phyloP scores from a whole-genome alignment of 1,284 basidiomycete species.

The Peniophora sp. region DNA sequence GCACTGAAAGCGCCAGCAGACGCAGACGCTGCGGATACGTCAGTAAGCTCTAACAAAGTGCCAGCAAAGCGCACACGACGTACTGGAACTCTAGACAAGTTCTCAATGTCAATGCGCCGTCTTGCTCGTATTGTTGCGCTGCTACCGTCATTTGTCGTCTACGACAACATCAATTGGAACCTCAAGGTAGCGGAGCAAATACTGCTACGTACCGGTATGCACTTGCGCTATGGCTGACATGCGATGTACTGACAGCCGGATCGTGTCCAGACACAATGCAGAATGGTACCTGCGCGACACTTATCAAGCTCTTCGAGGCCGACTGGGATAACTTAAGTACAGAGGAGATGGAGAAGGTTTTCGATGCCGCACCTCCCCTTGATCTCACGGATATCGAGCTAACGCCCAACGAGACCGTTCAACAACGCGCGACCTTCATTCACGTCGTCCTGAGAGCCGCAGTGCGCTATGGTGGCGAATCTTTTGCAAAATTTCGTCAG shows the following conservation, averaged over 20 bases:
- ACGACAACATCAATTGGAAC: conserved; percentile 30
- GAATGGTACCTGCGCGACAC: conserved; percentile 24
- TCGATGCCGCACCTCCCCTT: no score
- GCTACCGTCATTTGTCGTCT: conserved; percentile 10
- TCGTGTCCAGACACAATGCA: conserved; percentile 17
- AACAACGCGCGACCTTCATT: conserved; percentile 14
- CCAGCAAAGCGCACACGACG: neutral
- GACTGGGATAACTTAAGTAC: no score
- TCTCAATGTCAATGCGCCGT: neutral
- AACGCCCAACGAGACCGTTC: conserved; percentile 11
- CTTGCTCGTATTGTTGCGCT: conserved; percentile 13
- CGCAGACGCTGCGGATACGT: no score
- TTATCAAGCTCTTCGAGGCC: no score
- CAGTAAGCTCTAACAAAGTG: no score
- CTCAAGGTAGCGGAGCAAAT: conserved; percentile 23
- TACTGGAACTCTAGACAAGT: neutral
- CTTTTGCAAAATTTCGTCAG: conserved; percentile 17
- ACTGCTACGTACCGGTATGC: conserved; percentile 21
- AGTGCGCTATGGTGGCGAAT: conserved; percentile 19
- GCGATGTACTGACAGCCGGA: neutral
- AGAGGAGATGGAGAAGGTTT: no score
- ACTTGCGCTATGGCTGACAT: neutral
- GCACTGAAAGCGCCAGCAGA: no score
- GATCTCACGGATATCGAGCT: conserved; percentile 20
- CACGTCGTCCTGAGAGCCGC: conserved; percentile 25